A percentile compares a stretch with the other conserved stretches of the same genome.
Evolutionary conservation across 1,139 yeast genomes (phyloP).

Genomic region (Suhomyces choctaworum): DNA sequence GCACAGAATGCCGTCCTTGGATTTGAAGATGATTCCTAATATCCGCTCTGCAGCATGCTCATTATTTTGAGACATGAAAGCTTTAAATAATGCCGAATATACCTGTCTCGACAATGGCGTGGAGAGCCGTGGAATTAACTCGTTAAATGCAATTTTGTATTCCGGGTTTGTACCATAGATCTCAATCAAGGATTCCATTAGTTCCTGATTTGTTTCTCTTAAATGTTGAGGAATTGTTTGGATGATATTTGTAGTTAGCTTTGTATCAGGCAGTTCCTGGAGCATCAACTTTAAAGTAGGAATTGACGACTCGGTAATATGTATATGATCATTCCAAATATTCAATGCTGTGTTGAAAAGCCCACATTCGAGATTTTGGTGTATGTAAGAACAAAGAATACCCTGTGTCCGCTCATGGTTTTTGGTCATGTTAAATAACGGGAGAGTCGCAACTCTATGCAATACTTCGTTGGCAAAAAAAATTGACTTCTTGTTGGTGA

Average conservation of each 20-base stretch:
- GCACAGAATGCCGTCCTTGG: conserved; percentile 26
- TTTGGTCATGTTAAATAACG: not conserved
- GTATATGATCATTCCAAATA: conserved; percentile 9
- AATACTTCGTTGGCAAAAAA: conserved; percentile 15
- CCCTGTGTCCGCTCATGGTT: conserved; percentile 3
- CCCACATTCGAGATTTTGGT: conserved; percentile 11
- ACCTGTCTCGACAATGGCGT: conserved; percentile 36
- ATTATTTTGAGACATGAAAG: conserved; percentile 29
- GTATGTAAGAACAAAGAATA: conserved; percentile 5
- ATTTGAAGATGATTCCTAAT: conserved; percentile 32
- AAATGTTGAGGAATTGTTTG: conserved; percentile 2
- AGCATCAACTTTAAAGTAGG: not conserved
- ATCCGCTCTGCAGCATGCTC: conserved; percentile 33
- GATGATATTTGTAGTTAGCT: not conserved
- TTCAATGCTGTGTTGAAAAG: conserved; percentile 10
- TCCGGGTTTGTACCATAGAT: conserved; percentile 8
- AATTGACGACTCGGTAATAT: conserved; percentile 1
- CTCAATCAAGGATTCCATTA: conserved; percentile 4
- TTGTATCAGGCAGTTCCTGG: conserved; percentile 1
- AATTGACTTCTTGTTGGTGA: conserved; percentile 12
- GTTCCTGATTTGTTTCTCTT: conserved; percentile 2
- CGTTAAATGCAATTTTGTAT: conserved; percentile 18
- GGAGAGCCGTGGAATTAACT: conserved; percentile 21
- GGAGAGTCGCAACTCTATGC: not conserved
- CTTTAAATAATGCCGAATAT: conserved; percentile 35